Base-by-base conservation (phyloP, 1,139 yeast genomes). In the Zygosaccharomyces sapae region DNA sequence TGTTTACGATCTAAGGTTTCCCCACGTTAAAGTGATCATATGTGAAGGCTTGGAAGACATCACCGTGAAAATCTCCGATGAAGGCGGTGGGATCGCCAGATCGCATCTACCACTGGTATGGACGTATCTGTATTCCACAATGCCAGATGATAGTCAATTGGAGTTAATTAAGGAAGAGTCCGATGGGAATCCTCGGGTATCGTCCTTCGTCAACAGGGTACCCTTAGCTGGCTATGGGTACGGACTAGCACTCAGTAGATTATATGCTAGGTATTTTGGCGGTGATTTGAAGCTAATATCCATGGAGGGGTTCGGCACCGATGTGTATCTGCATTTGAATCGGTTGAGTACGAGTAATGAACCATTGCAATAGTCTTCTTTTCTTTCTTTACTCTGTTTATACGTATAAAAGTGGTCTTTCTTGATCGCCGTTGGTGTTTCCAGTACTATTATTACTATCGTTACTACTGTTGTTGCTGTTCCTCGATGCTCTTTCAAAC, bases 151-250 rank as follows among this genome's bases (percentile, higher is more conserved):
- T 51, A 71, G 67, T 13, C 48, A 48, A 16, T 30, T 30, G 33
- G 44, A 46, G 13, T 33, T 50, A 18, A 50, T 50, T 8, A 45
- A 38, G n/a, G 52, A 48, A 12, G 43, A 41, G 6, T 47, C 40
- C 37, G 22, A 35, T 35, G 19, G 29, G 60, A 63, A 51, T 31
- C 34, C 13, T 5, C 16, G 18, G 9, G 19, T 12, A 31, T 31
- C 34, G 4, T 31, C 34, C 19, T 8, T 13, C 8, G 18, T 12
- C 19, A 31, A 18, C 8, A 58, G 59, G 65, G 95, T 96, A 1
- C 97, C 96, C 47, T 84, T 88, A 87, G 96, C 96, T 41, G 97
- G 96, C 0, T 85, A 86, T 58, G 96, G 96, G 34, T 90, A 88
- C 61, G 96, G 97, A 0, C 74, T 88, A 58, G 96, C 96, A 1